Evolutionary conservation across 352 stramenopile species (phyloP).

Genomic region (Pythium phragmiticola): DNA sequence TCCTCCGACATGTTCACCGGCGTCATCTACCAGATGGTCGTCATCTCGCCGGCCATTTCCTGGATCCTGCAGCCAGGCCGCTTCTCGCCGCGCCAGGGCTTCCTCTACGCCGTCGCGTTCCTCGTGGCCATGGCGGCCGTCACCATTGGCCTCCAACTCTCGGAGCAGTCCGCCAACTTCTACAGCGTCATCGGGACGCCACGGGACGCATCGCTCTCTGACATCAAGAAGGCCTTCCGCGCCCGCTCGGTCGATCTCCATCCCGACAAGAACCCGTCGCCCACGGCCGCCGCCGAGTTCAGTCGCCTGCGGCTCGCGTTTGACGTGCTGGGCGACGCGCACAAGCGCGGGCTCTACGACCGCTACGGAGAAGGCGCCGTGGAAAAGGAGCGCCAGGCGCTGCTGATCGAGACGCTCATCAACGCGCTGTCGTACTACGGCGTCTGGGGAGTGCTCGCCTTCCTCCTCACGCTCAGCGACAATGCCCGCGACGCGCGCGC

Average conservation of each 20-base stretch:
- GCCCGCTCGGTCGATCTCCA: constrained; percentile 93
- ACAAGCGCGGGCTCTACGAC: constrained; percentile 95
- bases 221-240: constrained; percentile 98
- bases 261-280: constrained; percentile 96
- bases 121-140: constrained; percentile 88
- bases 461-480: constrained; percentile 94
- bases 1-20: constrained; percentile 62
- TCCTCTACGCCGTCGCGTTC: constrained; percentile 94
- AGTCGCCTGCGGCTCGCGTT: constrained; percentile 93
- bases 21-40: constrained; percentile 70
- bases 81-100: constrained; percentile 91
- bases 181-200: constrained; percentile 92
- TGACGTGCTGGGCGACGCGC: constrained; percentile 90
- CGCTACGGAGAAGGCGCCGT: constrained; percentile 91
- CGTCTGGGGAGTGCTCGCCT: constrained; percentile 95
- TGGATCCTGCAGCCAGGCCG: constrained; percentile 95
- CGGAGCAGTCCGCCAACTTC: constrained; percentile 92
- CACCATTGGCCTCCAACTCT: constrained; percentile 91
- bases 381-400: constrained; percentile 86
- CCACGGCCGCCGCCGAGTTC: constrained; percentile 91
- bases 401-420: constrained; percentile 90
- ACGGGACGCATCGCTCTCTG: constrained; percentile 86
- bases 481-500: constrained; percentile 82
- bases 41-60: constrained; percentile 88
- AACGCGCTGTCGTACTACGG: constrained; percentile 94